Percentiles rank a stretch among this genome's conserved stretches.
Evolutionary conservation across 805 yeast species (phyloP).

Genomic region (Candida caryicola): DNA sequence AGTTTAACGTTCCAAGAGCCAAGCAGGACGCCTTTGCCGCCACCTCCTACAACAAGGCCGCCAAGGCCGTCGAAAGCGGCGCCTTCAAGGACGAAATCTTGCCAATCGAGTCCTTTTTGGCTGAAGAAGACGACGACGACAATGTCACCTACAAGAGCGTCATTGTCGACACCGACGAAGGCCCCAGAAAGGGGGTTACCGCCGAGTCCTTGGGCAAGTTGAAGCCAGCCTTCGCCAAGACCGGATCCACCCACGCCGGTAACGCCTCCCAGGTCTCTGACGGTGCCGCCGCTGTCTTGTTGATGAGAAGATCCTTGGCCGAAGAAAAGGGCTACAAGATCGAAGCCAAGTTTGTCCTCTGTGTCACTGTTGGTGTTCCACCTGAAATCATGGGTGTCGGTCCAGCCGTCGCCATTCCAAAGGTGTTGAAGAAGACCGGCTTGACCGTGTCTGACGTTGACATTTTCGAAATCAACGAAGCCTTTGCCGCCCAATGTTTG

Average conservation of each 20-base stretch:
- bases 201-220: conserved; percentile 69
- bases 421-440: conserved; percentile 60
- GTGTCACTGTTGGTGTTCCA: conserved; percentile 87
- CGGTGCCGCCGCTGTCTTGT: conserved; percentile 88
- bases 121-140: conserved; percentile 53
- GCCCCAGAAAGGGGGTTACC: conserved; percentile 86
- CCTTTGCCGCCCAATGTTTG: conserved; percentile 92
- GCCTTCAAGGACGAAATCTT: conserved; percentile 85
- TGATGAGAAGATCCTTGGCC: conserved; percentile 85
- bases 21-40: conserved; percentile 92
- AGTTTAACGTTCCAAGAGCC: conserved; percentile 60
- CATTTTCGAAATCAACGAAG: conserved; percentile 89
- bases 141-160: conserved; percentile 42
- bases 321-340: conserved; percentile 67
- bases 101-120: conserved; percentile 65
- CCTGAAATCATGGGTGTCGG: conserved; percentile 98
- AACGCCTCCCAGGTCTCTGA: conserved; percentile 95
- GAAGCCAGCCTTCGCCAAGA: conserved; percentile 81
- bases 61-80: conserved; percentile 64
- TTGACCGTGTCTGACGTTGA: conserved; percentile 63
- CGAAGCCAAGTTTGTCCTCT: conserved; percentile 75
- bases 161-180: conserved; percentile 71
- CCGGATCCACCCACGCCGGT: conserved; percentile 92
- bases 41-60: conserved; percentile 80
- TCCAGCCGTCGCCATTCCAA: conserved; percentile 94